These are phyloP conservation scores for Boletus pseudo-olivaceus DNA, from an alignment of 768 basidiomycete species.

Conservation along the genomic window DNA sequence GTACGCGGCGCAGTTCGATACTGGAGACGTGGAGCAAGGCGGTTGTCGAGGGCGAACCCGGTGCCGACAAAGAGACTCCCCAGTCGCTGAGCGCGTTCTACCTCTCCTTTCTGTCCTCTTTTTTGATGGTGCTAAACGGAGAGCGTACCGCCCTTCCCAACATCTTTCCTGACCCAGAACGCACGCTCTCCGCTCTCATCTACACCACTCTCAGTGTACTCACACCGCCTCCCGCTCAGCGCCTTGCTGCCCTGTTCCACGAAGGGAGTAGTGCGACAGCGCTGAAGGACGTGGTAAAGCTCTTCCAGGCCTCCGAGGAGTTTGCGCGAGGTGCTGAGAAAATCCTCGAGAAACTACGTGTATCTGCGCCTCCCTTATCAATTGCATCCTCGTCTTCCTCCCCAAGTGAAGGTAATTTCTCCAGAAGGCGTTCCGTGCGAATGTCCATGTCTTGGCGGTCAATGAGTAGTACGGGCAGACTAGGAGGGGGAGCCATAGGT, in stretches of 20 bases:
- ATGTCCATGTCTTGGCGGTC: constrained; percentile 65
- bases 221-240: constrained; percentile 77
- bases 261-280: constrained; percentile 54
- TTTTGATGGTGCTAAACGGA: constrained; percentile 60
- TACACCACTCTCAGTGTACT: constrained; percentile 76
- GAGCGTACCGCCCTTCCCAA: constrained; percentile 73
- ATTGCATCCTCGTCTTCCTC: constrained; percentile 23
- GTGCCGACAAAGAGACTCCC: constrained; percentile 42
- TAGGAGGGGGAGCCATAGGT: constrained; percentile 11
- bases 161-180: constrained; percentile 84
- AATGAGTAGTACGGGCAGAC: constrained; percentile 24
- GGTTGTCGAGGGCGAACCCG: constrained; percentile 34
- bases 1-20: constrained; percentile 64
- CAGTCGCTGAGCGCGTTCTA: constrained; percentile 66
- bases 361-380: constrained; percentile 27
- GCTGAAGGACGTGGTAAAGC: constrained; percentile 66
- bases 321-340: constrained; percentile 73
- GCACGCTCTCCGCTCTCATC: constrained; percentile 77
- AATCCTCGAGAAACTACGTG: constrained; percentile 69
- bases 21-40: constrained; percentile 68
- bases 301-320: constrained; percentile 75
- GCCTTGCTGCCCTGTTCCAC: constrained; percentile 67
- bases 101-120: constrained; percentile 66
- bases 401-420: constrained; percentile 26
- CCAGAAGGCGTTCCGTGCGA: constrained; percentile 54